Evolutionary conservation across 2,329 filamentous ascomycete species (phyloP).

Genomic region (Ophiostoma quercus): DNA sequence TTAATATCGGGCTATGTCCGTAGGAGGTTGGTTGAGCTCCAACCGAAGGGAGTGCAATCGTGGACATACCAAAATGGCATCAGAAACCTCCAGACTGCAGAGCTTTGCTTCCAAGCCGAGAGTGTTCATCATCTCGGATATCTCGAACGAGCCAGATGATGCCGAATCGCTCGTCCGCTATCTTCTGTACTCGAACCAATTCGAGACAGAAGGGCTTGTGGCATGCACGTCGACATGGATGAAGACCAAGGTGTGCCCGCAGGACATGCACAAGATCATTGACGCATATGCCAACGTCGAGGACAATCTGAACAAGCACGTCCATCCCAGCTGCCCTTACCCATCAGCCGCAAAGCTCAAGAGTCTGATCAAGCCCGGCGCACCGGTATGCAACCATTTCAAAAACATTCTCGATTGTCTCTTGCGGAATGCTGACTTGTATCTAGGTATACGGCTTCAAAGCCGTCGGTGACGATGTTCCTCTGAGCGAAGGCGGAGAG

Average conservation of each 20-base stretch:
- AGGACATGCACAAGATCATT: slow-evolving; percentile 3
- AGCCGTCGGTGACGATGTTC: no score
- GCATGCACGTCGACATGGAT: slow-evolving; percentile 1
- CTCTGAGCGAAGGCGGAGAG: background rate
- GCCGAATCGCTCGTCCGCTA: background rate
- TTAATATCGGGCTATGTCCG: no score
- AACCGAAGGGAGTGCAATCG: no score
- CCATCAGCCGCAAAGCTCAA: background rate
- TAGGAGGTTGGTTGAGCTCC: no score
- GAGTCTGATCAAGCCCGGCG: background rate
- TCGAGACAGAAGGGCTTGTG: background rate
- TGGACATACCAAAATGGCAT: no score
- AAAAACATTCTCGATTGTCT: no score
- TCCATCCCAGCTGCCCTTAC: background rate
- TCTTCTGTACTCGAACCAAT: background rate
- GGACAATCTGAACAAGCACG: background rate
- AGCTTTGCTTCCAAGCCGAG: background rate
- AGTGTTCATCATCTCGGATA: background rate
- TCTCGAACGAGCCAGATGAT: background rate
- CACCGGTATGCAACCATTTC: background rate
- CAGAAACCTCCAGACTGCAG: background rate
- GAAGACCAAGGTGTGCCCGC: background rate
- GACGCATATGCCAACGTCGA: background rate
- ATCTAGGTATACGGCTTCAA: no score
- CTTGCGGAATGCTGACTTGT: no score